Evolutionary conservation across 1,284 basidiomycete genomes (phyloP).

Genomic region (Irpex lacteus): DNA sequence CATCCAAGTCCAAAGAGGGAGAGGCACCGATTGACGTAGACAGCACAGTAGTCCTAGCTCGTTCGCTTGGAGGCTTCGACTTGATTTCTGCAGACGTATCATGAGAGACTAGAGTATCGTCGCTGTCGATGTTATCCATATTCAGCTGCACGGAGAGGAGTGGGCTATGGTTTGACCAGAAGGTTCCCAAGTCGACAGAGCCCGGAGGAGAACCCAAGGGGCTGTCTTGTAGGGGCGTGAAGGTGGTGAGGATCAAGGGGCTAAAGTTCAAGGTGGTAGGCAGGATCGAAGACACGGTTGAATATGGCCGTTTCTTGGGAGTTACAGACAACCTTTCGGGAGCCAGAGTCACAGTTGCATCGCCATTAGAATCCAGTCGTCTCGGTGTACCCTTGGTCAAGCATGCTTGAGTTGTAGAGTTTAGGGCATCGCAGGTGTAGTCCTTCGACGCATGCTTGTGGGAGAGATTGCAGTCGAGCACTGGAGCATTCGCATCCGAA

Average conservation of each 20-base stretch:
- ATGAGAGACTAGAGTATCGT: background rate
- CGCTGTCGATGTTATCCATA: background rate
- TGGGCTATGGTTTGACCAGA: background rate
- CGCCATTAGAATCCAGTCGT: background rate
- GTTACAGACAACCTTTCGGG: background rate
- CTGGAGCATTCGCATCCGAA: too few relatives aligned
- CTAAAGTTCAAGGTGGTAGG: background rate
- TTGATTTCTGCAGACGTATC: background rate
- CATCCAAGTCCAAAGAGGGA: background rate
- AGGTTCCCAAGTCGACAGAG: background rate
- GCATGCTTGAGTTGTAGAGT: too few relatives aligned
- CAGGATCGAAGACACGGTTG: background rate
- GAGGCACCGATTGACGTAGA: background rate
- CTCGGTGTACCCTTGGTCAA: background rate
- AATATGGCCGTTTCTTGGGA: background rate
- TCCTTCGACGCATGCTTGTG: too few relatives aligned
- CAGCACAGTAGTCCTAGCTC: background rate
- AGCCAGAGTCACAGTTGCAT: background rate
- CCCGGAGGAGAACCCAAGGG: background rate
- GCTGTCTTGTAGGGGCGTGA: background rate
- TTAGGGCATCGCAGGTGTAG: too few relatives aligned
- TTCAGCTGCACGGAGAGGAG: background rate
- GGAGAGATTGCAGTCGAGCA: too few relatives aligned
- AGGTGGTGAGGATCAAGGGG: background rate
- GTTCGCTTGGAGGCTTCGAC: background rate